Evolutionary conservation across 768 basidiomycete species (phyloP).

Genomic region (Tremella mesenterica): DNA sequence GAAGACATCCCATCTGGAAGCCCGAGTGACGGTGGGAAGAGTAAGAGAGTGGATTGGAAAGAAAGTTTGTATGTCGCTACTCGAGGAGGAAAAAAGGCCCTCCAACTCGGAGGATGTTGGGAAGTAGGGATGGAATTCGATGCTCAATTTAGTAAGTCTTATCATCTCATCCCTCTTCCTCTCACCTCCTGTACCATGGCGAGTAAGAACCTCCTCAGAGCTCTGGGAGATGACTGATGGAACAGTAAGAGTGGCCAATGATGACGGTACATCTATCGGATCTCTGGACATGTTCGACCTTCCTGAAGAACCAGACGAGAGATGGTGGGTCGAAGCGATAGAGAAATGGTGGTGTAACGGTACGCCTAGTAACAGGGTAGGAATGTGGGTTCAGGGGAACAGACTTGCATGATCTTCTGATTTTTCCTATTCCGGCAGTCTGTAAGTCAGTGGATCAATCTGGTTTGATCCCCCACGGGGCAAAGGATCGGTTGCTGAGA

Average conservation of each 20-base stretch:
- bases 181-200: too few relatives aligned
- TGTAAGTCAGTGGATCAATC: background rate
- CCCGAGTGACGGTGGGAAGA: slow-evolving; percentile 2
- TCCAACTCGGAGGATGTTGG: slow-evolving; percentile 50
- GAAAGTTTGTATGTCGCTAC: slow-evolving; percentile 75
- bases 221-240: slow-evolving; percentile 21
- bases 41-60: slow-evolving; percentile 64
- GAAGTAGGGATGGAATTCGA: slow-evolving; percentile 41
- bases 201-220: too few relatives aligned
- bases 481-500: background rate
- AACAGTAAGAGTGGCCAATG: slow-evolving; percentile 49
- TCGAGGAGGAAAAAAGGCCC: slow-evolving; percentile 62
- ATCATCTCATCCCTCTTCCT: background rate
- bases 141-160: slow-evolving; percentile 37
- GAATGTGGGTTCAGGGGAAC: slow-evolving; percentile 69
- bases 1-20: background rate
- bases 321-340: slow-evolving; percentile 51
- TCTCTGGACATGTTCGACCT: slow-evolving; percentile 62
- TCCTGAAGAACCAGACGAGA: slow-evolving; percentile 6
- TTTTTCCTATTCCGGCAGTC: background rate
- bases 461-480: background rate
- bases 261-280: slow-evolving; percentile 51
- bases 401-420: background rate
- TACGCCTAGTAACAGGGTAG: slow-evolving; percentile 56
- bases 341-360: slow-evolving; percentile 92